These are phyloP conservation scores for Ramalina peruviana DNA, from an alignment of 495 filamentous ascomycete genomes.

Conservation along the genomic window DNA sequence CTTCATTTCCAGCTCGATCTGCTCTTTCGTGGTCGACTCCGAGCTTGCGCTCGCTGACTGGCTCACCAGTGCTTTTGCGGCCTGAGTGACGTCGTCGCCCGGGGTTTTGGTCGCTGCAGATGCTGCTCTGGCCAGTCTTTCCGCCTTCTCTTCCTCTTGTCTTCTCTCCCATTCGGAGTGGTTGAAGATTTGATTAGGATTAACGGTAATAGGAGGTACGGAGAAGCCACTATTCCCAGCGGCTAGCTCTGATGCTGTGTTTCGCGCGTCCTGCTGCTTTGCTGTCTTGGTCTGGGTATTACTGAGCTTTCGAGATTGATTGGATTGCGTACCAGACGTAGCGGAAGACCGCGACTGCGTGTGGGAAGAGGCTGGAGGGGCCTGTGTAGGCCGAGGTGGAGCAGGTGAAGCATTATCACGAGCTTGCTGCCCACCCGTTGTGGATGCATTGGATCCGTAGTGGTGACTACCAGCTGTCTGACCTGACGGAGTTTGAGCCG, in stretches of 20 bases:
- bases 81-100: constrained; percentile 1
- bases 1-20: constrained; percentile 24
- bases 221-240: no score
- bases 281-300: no score
- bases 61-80: not conserved
- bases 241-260: not conserved
- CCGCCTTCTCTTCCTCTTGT: constrained; percentile 14
- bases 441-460: no score
- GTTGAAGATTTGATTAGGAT: constrained; percentile 21
- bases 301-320: no score
- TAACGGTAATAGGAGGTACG: constrained; percentile 9
- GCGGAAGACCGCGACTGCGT: no score
- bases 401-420: no score
- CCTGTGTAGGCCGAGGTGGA: no score
- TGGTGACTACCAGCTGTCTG: not conserved
- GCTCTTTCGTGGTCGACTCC: constrained; percentile 7
- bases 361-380: no score
- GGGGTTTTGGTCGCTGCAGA: constrained; percentile 1
- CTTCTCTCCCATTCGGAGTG: constrained; percentile 14
- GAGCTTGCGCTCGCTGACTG: not conserved
- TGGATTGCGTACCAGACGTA: no score
- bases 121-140: constrained; percentile 7
- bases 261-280: not conserved
- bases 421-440: no score
- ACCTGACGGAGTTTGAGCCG: not conserved